These are phyloP conservation scores for Vitis riparia DNA, from an alignment of 164 flowering plant genomes.

Conservation along the genomic window DNA sequence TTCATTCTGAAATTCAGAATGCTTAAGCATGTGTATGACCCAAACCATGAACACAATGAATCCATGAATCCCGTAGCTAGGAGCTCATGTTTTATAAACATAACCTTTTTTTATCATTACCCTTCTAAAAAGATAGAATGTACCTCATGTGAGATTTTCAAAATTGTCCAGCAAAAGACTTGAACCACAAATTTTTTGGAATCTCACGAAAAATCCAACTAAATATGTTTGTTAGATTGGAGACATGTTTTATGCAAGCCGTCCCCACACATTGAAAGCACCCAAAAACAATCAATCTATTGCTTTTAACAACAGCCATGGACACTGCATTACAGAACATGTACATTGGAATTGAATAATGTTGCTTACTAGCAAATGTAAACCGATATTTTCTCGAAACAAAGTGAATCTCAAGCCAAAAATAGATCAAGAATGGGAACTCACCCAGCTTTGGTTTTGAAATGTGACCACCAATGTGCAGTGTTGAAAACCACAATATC, in stretches of 20 bases:
- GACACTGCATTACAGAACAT: neutral
- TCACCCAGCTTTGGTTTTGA: constrained; percentile 95
- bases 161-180: neutral
- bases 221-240: constrained; percentile 1
- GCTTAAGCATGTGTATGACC: too few species aligned
- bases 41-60: too few species aligned
- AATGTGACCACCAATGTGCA: constrained; percentile 99
- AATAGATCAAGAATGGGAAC: constrained; percentile 14
- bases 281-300: neutral
- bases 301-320: neutral
- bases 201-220: neutral
- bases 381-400: neutral
- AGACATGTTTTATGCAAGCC: neutral
- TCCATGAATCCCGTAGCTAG: too few species aligned
- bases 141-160: neutral
- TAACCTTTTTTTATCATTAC: neutral
- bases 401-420: neutral
- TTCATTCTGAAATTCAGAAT: too few species aligned
- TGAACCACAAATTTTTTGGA: neutral
- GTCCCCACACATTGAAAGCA: neutral
- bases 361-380: too few species aligned
- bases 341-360: neutral
- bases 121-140: neutral
- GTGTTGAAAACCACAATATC: constrained; percentile 92
- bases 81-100: too few species aligned